These are phyloP conservation scores for Fusarium irregulare DNA, from an alignment of 2,329 filamentous ascomycete species.

Conservation along the genomic window DNA sequence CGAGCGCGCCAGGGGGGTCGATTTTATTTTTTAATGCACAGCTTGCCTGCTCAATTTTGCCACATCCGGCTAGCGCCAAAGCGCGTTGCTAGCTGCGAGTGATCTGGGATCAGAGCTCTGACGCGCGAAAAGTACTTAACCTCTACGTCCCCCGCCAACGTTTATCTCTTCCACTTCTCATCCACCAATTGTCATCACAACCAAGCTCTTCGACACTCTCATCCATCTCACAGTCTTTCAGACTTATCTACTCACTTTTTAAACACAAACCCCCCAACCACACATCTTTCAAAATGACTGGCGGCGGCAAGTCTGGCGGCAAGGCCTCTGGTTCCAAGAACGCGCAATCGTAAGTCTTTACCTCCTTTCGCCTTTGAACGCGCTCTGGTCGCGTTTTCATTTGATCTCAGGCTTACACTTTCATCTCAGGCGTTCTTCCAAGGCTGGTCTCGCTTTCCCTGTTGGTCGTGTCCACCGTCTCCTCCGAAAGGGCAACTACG, in stretches of 20 bases:
- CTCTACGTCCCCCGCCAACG: constrained; percentile 59
- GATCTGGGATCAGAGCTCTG: constrained; percentile 62
- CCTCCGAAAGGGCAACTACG: constrained; percentile 98
- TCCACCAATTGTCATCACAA: constrained; percentile 53
- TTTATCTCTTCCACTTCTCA: constrained; percentile 51
- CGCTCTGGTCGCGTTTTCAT: constrained; percentile 10
- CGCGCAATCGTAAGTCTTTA: constrained; percentile 88
- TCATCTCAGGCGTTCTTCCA: constrained; percentile 87
- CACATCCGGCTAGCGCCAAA: constrained; percentile 48
- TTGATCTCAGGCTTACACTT: constrained; percentile 19
- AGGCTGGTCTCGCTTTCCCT: constrained; percentile 98
- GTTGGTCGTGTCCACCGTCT: constrained; percentile 99
- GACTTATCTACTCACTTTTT: constrained; percentile 27
- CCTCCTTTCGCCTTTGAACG: neutral
- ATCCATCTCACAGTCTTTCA: constrained; percentile 40
- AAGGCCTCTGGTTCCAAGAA: constrained; percentile 99
- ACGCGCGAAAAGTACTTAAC: constrained; percentile 69
- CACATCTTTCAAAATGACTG: constrained; percentile 89
- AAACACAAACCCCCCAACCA: constrained; percentile 41
- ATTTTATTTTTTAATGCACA: constrained; percentile 46
- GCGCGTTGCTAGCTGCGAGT: constrained; percentile 51
- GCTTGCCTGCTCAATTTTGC: constrained; percentile 47
- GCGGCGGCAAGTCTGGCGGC: constrained; percentile 99
- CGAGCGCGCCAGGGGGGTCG: constrained; percentile 36
- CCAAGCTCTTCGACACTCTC: constrained; percentile 49